phyloP scores from a whole-genome alignment of 345 rosid genomes.

The Erucastrum elatum region DNA sequence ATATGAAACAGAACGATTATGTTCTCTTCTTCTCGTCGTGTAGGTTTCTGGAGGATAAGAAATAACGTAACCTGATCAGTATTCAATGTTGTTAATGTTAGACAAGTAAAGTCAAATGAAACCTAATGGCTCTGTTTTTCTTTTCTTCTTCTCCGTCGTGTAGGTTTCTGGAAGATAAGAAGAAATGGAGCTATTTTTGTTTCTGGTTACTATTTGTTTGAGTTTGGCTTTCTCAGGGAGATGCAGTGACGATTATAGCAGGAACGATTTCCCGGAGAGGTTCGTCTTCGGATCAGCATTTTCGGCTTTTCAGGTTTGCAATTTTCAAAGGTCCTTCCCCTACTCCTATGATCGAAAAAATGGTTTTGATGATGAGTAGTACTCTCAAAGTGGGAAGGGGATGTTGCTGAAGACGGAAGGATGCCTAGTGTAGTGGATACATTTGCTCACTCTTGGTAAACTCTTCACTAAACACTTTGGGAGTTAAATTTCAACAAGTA shows the following conservation, averaged over 20 bases:
- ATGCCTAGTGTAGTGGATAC: slow-evolving; percentile 59
- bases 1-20: no score
- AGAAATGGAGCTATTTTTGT: not conserved
- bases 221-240: not conserved
- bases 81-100: no score
- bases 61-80: no score
- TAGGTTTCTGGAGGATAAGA: no score
- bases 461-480: not conserved
- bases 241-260: slow-evolving; percentile 39
- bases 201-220: not conserved
- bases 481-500: not conserved
- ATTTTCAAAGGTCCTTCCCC: no score
- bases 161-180: not conserved
- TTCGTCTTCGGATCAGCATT: slow-evolving; percentile 55
- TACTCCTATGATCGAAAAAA: no score
- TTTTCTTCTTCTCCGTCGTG: no score
- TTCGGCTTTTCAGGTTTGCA: slow-evolving; percentile 55
- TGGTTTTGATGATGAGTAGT: no score
- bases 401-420: slow-evolving; percentile 55
- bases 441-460: slow-evolving; percentile 42
- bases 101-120: no score
- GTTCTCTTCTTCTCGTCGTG: no score
- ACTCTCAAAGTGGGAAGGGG: slow-evolving; percentile 49
- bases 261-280: slow-evolving; percentile 52
- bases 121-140: no score